phyloP scores from a whole-genome alignment of 176 grass and related monocot species.

The Carex myosuroides region DNA sequence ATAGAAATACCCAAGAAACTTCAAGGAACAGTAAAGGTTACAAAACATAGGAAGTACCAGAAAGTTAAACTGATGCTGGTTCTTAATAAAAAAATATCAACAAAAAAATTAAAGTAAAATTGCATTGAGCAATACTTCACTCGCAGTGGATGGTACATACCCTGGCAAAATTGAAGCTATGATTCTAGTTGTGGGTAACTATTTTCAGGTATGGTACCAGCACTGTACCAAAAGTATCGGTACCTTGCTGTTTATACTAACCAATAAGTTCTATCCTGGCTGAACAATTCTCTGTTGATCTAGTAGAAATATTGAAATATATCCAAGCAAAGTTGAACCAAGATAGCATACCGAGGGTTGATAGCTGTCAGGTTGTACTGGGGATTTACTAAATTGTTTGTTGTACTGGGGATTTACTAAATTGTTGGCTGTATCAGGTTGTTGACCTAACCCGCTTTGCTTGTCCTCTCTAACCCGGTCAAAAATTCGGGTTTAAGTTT shows the following conservation, averaged over 20 bases:
- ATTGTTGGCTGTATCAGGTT: slow-evolving; percentile 20
- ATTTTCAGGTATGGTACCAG: not conserved
- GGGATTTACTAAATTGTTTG: slow-evolving; percentile 27
- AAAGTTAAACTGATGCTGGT: too few relatives aligned
- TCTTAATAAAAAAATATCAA: too few relatives aligned
- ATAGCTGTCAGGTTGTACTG: slow-evolving; percentile 24
- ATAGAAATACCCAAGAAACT: slow-evolving; percentile 14
- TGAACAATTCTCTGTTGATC: not conserved
- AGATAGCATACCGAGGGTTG: slow-evolving; percentile 49
- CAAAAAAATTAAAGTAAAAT: not conserved
- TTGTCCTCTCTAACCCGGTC: slow-evolving; percentile 74
- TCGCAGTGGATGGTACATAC: not conserved
- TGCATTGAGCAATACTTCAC: not conserved
- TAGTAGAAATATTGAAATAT: not conserved
- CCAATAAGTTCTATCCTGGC: not conserved
- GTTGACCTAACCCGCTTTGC: slow-evolving; percentile 29
- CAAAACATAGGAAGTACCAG: too few relatives aligned
- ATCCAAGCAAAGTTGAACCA: not conserved
- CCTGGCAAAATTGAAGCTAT: not conserved
- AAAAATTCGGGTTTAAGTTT: slow-evolving; percentile 82
- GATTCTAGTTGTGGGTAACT: not conserved
- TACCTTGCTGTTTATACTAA: not conserved
- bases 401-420: slow-evolving; percentile 28
- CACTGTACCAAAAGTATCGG: not conserved
- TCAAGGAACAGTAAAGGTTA: not conserved